Percentiles rank a stretch among this genome's conserved stretches.
These are phyloP conservation scores for Termitomyces eurrhizus DNA, from an alignment of 768 basidiomycete species.

Conservation along the genomic window DNA sequence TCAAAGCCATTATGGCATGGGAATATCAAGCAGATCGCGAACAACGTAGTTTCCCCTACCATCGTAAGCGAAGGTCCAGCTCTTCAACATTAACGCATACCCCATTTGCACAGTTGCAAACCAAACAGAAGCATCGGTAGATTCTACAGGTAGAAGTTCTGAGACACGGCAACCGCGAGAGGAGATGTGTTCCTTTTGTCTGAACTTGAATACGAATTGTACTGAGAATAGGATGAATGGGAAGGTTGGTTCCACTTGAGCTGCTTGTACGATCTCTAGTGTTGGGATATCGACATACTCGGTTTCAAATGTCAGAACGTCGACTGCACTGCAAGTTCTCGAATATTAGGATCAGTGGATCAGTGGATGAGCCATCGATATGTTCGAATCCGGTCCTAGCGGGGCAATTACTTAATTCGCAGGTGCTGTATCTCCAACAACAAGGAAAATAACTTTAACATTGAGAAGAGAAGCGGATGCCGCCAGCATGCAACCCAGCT, in stretches of 20 bases:
- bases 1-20: slow-evolving; percentile 50
- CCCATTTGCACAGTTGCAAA: slow-evolving; percentile 59
- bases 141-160: slow-evolving; percentile 56
- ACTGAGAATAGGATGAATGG: slow-evolving; percentile 73
- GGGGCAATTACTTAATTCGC: slow-evolving; percentile 85
- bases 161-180: slow-evolving; percentile 55
- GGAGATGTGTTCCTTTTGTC: slow-evolving; percentile 74
- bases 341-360: slow-evolving; percentile 62
- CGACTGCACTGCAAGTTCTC: slow-evolving; percentile 75
- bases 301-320: slow-evolving; percentile 92
- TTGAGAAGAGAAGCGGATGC: slow-evolving; percentile 86
- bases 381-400: slow-evolving; percentile 49
- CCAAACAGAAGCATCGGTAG: slow-evolving; percentile 45
- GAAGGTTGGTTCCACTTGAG: slow-evolving; percentile 25
- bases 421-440: slow-evolving; percentile 73
- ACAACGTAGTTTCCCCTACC: slow-evolving; percentile 91
- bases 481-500: slow-evolving; percentile 96
- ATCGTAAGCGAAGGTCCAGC: slow-evolving; percentile 92
- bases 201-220: slow-evolving; percentile 76
- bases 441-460: slow-evolving; percentile 80
- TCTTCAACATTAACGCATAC: slow-evolving; percentile 93
- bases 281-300: slow-evolving; percentile 88
- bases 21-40: slow-evolving; percentile 45
- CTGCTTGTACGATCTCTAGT: slow-evolving; percentile 55
- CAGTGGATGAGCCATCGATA: slow-evolving; percentile 86